Evolutionary conservation across 106 monocot species (phyloP).

Genomic region (Acorus gramineus): DNA sequence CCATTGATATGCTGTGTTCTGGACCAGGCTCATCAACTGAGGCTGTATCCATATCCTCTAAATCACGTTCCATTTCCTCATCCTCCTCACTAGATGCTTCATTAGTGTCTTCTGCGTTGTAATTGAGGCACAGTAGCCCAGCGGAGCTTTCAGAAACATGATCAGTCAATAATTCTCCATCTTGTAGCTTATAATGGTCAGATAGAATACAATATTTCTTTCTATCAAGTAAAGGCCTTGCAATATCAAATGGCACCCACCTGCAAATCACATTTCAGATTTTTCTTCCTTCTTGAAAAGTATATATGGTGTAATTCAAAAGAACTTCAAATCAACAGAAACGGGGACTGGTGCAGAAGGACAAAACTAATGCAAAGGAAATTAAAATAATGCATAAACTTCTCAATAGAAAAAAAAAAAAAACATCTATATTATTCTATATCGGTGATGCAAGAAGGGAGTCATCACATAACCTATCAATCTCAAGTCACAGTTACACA

Average conservation of each 20-base stretch:
- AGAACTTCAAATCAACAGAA: too few relatives aligned
- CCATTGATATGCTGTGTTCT: conserved; percentile 9
- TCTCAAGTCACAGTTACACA: too few relatives aligned
- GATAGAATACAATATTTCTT: conserved; percentile 45
- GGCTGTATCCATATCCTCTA: conserved; percentile 14
- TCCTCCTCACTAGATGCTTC: conserved; percentile 19
- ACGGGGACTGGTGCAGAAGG: too few relatives aligned
- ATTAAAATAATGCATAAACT: not conserved
- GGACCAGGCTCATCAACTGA: conserved; percentile 10
- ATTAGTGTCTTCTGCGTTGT: conserved; percentile 1
- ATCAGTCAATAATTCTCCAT: conserved; percentile 4
- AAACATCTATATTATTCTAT: not conserved
- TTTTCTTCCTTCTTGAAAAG: too few relatives aligned
- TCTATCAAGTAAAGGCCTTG: conserved; percentile 42
- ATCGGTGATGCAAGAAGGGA: too few relatives aligned
- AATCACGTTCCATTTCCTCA: conserved; percentile 11
- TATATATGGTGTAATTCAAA: too few relatives aligned
- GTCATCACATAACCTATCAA: too few relatives aligned
- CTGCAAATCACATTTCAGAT: conserved; percentile 19
- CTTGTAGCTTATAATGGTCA: conserved; percentile 13
- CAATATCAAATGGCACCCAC: conserved; percentile 66
- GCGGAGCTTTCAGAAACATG: conserved; percentile 2
- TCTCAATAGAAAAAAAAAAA: not conserved
- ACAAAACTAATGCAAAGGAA: too few relatives aligned
- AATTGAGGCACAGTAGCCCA: not conserved